phyloP scores from a whole-genome alignment of 805 yeast species.

The Lipomyces mesembrius region DNA sequence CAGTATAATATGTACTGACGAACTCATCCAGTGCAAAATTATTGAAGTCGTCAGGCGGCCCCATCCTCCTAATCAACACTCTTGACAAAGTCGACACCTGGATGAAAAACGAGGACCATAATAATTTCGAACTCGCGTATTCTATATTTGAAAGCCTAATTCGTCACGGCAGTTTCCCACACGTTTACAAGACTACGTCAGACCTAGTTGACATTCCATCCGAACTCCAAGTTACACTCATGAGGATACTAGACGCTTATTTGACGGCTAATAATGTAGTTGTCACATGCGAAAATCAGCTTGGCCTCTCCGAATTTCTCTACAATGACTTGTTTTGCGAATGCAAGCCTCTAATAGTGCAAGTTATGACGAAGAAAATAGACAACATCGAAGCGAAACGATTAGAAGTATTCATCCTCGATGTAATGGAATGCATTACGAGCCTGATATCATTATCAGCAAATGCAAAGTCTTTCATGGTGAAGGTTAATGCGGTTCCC shows the following conservation, averaged over 20 bases:
- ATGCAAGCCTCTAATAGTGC: slow-evolving; percentile 24
- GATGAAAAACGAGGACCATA: slow-evolving; percentile 13
- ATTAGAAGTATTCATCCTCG: slow-evolving; percentile 7
- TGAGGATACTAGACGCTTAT: slow-evolving; percentile 31
- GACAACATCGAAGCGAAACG: slow-evolving; percentile 9
- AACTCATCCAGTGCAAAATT: background rate
- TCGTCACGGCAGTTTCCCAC: slow-evolving; percentile 16
- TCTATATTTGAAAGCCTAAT: slow-evolving; percentile 13
- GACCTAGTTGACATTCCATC: slow-evolving; percentile 9
- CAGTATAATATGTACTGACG: background rate
- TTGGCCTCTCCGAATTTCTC: slow-evolving; percentile 20
- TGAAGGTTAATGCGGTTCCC: slow-evolving; percentile 14
- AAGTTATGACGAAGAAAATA: slow-evolving; percentile 24
- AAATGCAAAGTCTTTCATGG: slow-evolving; percentile 11
- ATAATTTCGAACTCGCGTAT: slow-evolving; percentile 29
- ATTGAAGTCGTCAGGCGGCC: slow-evolving; percentile 9
- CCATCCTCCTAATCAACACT: slow-evolving; percentile 1
- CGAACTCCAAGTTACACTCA: slow-evolving; percentile 16
- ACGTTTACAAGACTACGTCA: background rate
- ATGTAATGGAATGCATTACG: slow-evolving; percentile 18
- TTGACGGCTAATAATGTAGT: slow-evolving; percentile 8
- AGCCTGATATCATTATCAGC: slow-evolving; percentile 11
- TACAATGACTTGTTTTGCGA: slow-evolving; percentile 15
- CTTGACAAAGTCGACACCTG: slow-evolving; percentile 19
- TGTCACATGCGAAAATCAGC: background rate